Evolutionary conservation across 345 rosid genomes (phyloP).

Genomic region (Psidium guajava): DNA sequence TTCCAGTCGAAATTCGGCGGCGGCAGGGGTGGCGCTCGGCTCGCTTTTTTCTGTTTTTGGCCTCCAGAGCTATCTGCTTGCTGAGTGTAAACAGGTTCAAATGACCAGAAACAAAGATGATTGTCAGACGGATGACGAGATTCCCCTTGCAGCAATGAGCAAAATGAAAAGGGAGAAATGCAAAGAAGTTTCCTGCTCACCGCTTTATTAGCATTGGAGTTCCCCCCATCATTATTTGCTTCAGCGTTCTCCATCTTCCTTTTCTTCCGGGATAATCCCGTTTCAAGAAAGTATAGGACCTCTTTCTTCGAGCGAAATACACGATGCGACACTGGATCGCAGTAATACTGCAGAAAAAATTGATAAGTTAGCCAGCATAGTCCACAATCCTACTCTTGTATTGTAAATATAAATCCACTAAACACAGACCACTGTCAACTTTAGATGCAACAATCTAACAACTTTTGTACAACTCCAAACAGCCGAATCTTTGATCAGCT

Average conservation of each 20-base stretch:
- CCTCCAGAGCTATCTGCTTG: slow-evolving; percentile 13
- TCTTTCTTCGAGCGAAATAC: slow-evolving; percentile 42
- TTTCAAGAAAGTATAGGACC: slow-evolving; percentile 31
- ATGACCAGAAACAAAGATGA: neutral
- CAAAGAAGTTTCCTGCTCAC: slow-evolving; percentile 1
- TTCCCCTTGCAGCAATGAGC: neutral
- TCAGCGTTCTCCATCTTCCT: slow-evolving; percentile 6
- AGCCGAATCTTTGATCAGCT: neutral
- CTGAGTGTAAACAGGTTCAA: slow-evolving; percentile 2
- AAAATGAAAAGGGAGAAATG: neutral
- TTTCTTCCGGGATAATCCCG: slow-evolving; percentile 20
- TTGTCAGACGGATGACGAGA: neutral
- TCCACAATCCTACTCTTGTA: neutral
- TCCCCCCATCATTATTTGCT: neutral
- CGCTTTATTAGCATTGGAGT: slow-evolving; percentile 11
- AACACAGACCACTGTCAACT: neutral
- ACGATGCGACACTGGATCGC: slow-evolving; percentile 17
- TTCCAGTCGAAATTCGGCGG: slow-evolving; percentile 30
- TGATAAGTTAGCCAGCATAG: neutral
- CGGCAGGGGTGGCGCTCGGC: slow-evolving; percentile 1
- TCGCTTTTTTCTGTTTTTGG: slow-evolving; percentile 11
- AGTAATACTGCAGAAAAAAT: slow-evolving; percentile 27
- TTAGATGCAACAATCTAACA: neutral
- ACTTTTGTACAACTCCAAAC: neutral
- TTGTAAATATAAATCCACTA: neutral